phyloP scores from a whole-genome alignment of 495 filamentous ascomycete species.

The Neurospora terricola region DNA sequence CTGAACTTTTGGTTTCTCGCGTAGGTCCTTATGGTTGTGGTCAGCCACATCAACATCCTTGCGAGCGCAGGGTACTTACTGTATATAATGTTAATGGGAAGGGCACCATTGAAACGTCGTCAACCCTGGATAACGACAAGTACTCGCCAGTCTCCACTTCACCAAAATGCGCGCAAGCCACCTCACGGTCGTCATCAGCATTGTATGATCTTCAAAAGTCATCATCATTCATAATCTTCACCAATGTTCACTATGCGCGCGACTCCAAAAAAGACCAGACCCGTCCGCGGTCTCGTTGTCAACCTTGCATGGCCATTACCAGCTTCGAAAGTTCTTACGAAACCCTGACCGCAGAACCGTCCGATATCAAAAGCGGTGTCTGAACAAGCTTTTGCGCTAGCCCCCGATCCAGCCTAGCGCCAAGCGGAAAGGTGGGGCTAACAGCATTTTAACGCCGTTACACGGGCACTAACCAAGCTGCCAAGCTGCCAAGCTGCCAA shows the following conservation, averaged over 20 bases:
- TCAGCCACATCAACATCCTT: neutral
- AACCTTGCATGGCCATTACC: neutral
- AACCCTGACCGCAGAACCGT: neutral
- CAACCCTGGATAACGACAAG: neutral
- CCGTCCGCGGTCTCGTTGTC: neutral
- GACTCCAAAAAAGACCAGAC: neutral
- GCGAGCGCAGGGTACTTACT: neutral
- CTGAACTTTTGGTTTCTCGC: neutral
- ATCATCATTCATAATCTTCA: neutral
- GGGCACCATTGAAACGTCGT: neutral
- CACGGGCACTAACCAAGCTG: neutral
- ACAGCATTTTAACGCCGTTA: neutral
- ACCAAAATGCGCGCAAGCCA: neutral
- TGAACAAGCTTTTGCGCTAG: constrained; percentile 18
- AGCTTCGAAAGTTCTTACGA: neutral
- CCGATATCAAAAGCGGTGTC: constrained; percentile 6
- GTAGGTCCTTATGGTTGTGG: neutral
- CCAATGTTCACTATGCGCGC: neutral
- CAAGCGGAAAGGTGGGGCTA: neutral
- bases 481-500: neutral
- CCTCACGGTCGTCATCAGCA: neutral
- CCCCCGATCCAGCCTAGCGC: neutral
- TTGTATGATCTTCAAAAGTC: neutral
- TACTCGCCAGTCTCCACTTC: neutral
- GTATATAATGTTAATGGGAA: neutral